Base-by-base conservation (phyloP, 2,329 filamentous ascomycete genomes). In the Orbilia brochopaga region DNA sequence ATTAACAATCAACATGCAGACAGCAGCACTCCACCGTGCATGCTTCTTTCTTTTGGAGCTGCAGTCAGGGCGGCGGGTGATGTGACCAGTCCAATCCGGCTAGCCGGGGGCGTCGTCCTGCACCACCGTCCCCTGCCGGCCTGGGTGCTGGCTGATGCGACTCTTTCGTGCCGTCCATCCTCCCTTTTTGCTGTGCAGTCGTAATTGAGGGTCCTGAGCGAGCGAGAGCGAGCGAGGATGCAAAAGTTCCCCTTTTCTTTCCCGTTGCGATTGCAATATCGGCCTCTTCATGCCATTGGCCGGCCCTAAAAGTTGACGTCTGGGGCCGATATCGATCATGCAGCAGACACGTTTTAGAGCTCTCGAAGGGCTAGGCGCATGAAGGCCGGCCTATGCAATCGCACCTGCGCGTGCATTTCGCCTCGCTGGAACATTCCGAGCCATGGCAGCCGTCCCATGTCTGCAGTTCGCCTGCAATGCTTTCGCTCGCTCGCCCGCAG, bases 1-100 rank as follows among this genome's bases (percentile, higher is more conserved):
- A 48, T 48, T 23, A 48, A 48, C 44, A 48, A 48, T 48, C 17
- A 48, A 48, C 44, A 48, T 48, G 44, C 44, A 42, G 37, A 42
- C 37, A 42, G 32, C 32, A 37, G 27, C 27, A 32, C 27, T 32
- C 27, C 27, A 32, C 27, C 27, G 27, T 32, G 27, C 27, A 32
- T 32, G 27, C 27, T 32, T 32, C 27, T n/a, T n/a, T n/a, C n/a
- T n/a, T n/a, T n/a, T n/a, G n/a, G n/a, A n/a, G n/a, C 32, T 37
- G 32, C 32, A 37, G 37, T 42, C 44, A 19, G 19, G 44, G 15
- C 44, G 44, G 44, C 44, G 44, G 44, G 44, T 48, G 44, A 48
- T 48, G 44, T 21, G 44, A 48, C 44, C 44, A 23, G n/a, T 10
- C 44, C 44, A 48, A 48, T 48, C 17, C 44, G 44, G 44, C 44